These are phyloP conservation scores for Aureobasidium sp. DNA, from an alignment of 2,329 filamentous ascomycete genomes.

Conservation along the genomic window DNA sequence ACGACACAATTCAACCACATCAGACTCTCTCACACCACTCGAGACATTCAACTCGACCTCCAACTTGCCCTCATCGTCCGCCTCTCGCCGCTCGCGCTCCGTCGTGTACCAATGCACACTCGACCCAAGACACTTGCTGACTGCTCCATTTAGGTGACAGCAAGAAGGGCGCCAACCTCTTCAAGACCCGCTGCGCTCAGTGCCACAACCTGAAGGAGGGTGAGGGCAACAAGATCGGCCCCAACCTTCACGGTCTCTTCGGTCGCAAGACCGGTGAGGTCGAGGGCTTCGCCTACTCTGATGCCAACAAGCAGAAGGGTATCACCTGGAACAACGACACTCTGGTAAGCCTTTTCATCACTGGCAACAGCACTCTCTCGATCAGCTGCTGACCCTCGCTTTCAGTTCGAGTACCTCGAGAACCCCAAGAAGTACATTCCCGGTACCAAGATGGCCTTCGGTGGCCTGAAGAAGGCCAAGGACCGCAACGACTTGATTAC, in stretches of 20 bases:
- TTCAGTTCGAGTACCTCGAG: slow-evolving; percentile 92
- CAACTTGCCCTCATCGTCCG: background rate
- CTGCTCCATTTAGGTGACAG: slow-evolving; percentile 59
- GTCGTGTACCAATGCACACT: background rate
- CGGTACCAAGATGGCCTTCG: slow-evolving; percentile 99
- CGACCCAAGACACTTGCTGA: slow-evolving; percentile 1
- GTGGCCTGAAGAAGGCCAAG: slow-evolving; percentile 99
- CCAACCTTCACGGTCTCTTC: slow-evolving; percentile 93
- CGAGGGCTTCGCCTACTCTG: slow-evolving; percentile 79
- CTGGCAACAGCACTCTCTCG: background rate
- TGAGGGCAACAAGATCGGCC: slow-evolving; percentile 96
- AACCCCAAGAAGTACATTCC: slow-evolving; percentile 99
- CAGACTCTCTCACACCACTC: background rate
- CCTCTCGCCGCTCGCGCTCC: background rate
- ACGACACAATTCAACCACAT: background rate
- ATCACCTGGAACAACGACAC: slow-evolving; percentile 80
- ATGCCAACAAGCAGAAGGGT: slow-evolving; percentile 98
- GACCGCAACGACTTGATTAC: slow-evolving; percentile 98
- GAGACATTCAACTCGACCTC: background rate
- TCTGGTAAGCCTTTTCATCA: slow-evolving; percentile 52
- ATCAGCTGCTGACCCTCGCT: background rate
- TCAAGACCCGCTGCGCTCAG: slow-evolving; percentile 98
- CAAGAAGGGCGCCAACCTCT: slow-evolving; percentile 97
- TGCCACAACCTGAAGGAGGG: slow-evolving; percentile 92
- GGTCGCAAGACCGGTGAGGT: slow-evolving; percentile 90